A percentile compares a stretch with the other conserved stretches of the same genome.
Evolutionary conservation across 2,329 filamentous ascomycete species (phyloP).

Genomic region (Zalaria obscura): DNA sequence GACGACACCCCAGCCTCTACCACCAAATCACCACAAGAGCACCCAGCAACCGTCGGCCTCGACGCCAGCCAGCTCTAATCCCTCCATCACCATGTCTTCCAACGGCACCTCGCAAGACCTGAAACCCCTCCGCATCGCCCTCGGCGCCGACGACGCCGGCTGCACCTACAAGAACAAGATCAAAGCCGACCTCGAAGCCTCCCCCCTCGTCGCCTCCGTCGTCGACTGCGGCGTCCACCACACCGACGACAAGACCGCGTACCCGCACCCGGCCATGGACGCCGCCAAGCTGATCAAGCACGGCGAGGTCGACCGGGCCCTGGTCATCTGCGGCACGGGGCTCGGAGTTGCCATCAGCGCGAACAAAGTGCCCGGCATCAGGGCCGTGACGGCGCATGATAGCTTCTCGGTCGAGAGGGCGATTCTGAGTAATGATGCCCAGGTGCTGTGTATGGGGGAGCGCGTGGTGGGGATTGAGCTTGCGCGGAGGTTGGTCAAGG

Average conservation of each 20-base stretch:
- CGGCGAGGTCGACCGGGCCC: constrained; percentile 59
- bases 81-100: constrained; percentile 1
- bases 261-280: constrained; percentile 63
- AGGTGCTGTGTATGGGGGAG: constrained; percentile 79
- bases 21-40: constrained; percentile 8
- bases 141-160: constrained; percentile 59
- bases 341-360: constrained; percentile 79
- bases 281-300: constrained; percentile 51
- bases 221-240: constrained; percentile 60
- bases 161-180: constrained; percentile 66
- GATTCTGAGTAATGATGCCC: constrained; percentile 71
- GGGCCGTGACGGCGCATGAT: constrained; percentile 83
- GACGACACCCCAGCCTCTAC: constrained; percentile 1
- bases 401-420: constrained; percentile 71
- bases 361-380: constrained; percentile 73
- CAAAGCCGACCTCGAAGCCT: constrained; percentile 54
- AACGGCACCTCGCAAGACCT: background rate
- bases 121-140: constrained; percentile 40
- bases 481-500: constrained; percentile 59
- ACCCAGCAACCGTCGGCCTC: constrained; percentile 11
- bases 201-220: constrained; percentile 52
- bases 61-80: constrained; percentile 17
- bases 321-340: constrained; percentile 76
- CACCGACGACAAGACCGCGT: constrained; percentile 60
- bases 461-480: constrained; percentile 70